Conservation (phyloP, 2,329 filamentous ascomycete genomes). For the Exophiala sp. region DNA sequence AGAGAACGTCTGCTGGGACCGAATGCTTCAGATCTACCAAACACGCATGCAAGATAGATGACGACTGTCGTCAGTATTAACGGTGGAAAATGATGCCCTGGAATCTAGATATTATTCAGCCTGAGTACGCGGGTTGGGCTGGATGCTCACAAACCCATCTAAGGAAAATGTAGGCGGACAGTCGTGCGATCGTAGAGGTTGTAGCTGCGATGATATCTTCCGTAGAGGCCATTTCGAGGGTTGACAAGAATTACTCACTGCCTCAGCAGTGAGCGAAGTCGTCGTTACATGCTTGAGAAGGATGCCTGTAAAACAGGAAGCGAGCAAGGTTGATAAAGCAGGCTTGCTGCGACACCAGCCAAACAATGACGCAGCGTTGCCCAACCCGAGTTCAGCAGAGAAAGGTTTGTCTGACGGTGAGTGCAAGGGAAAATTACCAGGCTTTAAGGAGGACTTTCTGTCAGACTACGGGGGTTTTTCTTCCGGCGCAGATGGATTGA, state of each 20-base stretch:
- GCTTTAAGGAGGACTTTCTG: too few relatives aligned
- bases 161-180: constrained; percentile 40
- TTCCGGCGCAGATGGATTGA: too few relatives aligned
- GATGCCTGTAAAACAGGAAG: not conserved
- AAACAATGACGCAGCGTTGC: constrained; percentile 9
- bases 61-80: constrained; percentile 41
- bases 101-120: constrained; percentile 33
- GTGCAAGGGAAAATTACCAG: too few relatives aligned
- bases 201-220: constrained; percentile 33
- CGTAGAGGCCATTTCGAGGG: constrained; percentile 33
- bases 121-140: not conserved
- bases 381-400: not conserved
- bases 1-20: constrained; percentile 13
- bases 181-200: constrained; percentile 37
- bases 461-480: too few relatives aligned
- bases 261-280: constrained; percentile 11
- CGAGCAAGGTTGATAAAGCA: constrained; percentile 2
- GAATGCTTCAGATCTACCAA: constrained; percentile 19
- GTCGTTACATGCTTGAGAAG: not conserved
- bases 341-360: constrained; percentile 1
- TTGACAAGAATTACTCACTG: constrained; percentile 9
- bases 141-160: constrained; percentile 39
- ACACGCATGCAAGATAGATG: constrained; percentile 44
- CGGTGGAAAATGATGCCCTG: constrained; percentile 36
- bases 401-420: not conserved